Percentiles rank a stretch among this genome's conserved stretches.
phyloP scores from a whole-genome alignment of 805 yeast genomes.

The Candida stauntonica region DNA sequence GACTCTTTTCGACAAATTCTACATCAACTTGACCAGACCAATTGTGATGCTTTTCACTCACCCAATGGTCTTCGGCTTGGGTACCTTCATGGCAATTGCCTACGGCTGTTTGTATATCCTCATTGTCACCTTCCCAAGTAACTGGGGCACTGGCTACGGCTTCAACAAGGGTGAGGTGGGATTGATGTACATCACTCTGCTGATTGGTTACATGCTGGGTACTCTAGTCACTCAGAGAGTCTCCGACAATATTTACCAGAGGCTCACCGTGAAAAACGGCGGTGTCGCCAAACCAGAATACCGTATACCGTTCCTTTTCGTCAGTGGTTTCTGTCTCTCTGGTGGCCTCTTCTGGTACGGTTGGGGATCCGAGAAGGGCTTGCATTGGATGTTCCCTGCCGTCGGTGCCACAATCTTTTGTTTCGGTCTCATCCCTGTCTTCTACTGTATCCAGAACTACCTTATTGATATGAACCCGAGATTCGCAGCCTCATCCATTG shows the following conservation, averaged over 20 bases:
- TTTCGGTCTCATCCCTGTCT: constrained; percentile 55
- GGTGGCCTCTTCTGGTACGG: constrained; percentile 67
- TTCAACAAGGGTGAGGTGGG: constrained; percentile 48
- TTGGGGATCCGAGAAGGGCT: constrained; percentile 56
- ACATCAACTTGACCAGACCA: constrained; percentile 48
- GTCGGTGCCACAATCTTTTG: constrained; percentile 61
- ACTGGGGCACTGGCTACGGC: constrained; percentile 44
- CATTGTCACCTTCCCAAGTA: constrained; percentile 54
- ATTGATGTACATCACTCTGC: constrained; percentile 53
- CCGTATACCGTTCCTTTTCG: constrained; percentile 48
- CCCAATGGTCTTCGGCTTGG: constrained; percentile 62
- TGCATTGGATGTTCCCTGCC: constrained; percentile 60
- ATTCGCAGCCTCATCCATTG: constrained; percentile 64
- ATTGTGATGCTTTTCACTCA: constrained; percentile 46
- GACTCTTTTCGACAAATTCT: constrained; percentile 34
- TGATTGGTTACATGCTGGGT: constrained; percentile 51
- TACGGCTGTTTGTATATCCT: constrained; percentile 65
- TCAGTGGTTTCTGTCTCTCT: constrained; percentile 49
- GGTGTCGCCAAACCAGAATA: constrained; percentile 61
- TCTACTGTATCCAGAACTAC: constrained; percentile 63
- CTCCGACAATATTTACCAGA: constrained; percentile 38
- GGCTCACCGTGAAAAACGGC: constrained; percentile 36
- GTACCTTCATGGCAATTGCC: constrained; percentile 58
- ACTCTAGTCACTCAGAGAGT: constrained; percentile 43
- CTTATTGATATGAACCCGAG: constrained; percentile 67